Base-by-base conservation (phyloP, 2,329 filamentous ascomycete species). In the Raffaelea deltoideospora region DNA sequence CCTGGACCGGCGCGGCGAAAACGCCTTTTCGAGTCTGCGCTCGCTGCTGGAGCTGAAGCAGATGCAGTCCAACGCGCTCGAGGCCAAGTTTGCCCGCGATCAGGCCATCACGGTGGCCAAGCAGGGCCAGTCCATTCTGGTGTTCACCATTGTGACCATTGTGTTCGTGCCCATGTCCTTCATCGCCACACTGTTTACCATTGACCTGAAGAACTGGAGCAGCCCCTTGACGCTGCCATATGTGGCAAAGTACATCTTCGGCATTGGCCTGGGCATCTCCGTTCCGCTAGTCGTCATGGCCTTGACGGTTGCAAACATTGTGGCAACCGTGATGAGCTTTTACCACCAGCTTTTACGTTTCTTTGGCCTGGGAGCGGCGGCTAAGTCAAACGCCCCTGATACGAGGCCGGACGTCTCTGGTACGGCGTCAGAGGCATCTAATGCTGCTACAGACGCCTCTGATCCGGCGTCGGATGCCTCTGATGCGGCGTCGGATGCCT, bases 11-110 rank as follows among this genome's bases (percentile, higher is more conserved):
- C 73, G 76, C 49, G 72, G 73, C 1, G 61, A 67, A 39, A 62
- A 66, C 18, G 69, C 77, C 42, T 76, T 77, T 47, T 56, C 63
- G 31, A 68, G 63, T 38, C 64, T 79, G 31, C 73, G 67, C 0
- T 68, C 78, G 44, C 55, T 79, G 6, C 64, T 80, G 0, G 75
- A 79, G 43, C 61, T 79, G 1, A 80, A 80, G 47, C 75, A 80
- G 46, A 79, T 79, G 50, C 73, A 79, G 39, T 73, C 72, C 43
- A 79, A 79, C 52, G 72, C 72, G 0, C 68, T 77, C 33, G 75
- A 79, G 48, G 75, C 74, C 2, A 66, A 72, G 3, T 77, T 69
- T 36, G 65, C 68, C 0, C 59, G 67, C 15, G 69, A 77, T 34
- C 72, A 77, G 50, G 74, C 75, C 0, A 64, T 69, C 3, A 67